Base-by-base conservation (phyloP, 2,329 filamentous ascomycete genomes). In the Aspergillus bombycis region DNA sequence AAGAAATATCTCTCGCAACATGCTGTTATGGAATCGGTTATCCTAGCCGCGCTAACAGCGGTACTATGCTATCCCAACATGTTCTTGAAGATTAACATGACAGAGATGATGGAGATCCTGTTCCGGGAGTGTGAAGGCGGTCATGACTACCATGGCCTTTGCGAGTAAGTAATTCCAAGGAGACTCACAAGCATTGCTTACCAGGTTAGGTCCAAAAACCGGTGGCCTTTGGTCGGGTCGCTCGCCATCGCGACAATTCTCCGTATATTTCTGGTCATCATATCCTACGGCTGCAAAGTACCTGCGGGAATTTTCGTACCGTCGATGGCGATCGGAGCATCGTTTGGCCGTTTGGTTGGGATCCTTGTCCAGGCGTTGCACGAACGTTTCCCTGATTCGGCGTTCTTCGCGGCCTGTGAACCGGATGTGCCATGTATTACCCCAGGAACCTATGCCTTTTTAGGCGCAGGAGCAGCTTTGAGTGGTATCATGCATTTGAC, bases 401-500 rank as follows among this genome's bases (percentile, higher is more conserved):
- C 88, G 21, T 97, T 97, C 80, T 99, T 99, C 75, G 84, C 93
- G 0, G 87, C 92, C 5, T 99, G 95, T 77, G 87, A 91, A 68
- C 93, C 94, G 2, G 94, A 98, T 74, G 91, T 93, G 45, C 92
- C 94, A 1, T 99, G 95, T 77, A 98, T 99, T 71, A 99, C 95
- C 0, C 95, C 95, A 0, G 95, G 95, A 11, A 98, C 95, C 1
- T 99, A 99, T 74, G 95, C 95, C 8, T 96, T 99, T 70, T 84
- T 99, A 0, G 95, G 95, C 48, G 95, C 95, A 6, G 95, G 89
- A 0, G 94, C 95, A 2, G 92, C 95, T 0, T 83, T 99, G 28
- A 94, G 91, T 76, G 95, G 95, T 11, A 97, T 98, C 74, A 99
- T 98, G 94, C 95, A 98, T 78, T 91, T 99, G 66, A 97, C 94